Base-by-base conservation (phyloP, 2,329 filamentous ascomycete species). In the Madurella fahalii region DNA sequence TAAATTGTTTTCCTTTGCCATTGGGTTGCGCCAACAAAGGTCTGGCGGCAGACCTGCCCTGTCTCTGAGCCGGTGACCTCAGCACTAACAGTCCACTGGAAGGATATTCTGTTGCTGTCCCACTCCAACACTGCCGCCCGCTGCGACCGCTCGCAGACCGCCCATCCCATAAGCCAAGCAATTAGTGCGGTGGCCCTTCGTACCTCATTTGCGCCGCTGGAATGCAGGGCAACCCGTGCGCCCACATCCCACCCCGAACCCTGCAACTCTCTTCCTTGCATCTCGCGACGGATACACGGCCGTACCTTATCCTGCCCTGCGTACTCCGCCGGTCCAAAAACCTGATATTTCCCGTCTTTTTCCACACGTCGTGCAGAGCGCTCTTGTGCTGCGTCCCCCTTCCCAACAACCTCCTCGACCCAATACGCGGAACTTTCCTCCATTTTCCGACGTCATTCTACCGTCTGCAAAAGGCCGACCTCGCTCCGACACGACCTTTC, bases 291-390 rank as follows among this genome's bases (percentile, higher is more conserved):
- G 34, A 25, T 31, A 42, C 51, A 57, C 41, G 45, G 25, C 25
- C 25, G 25, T 25, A 48, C 54, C 54, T 53, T 37, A 51, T 53
- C 49, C 50, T 51, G 40, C 50, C 53, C 54, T 48, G 50, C 41
- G 32, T 47, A 53, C 60, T 61, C 59, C 59, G 59, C 59, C 32
- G 47, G 25, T 48, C 55, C 32, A 54, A 63, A 60, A 64, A 60
- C 62, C 60, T 64, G 60, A 61, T 62, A 61, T 62, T 62, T 58
- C 54, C 60, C 58, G 56, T 56, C 47, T 46, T 42, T 51, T 52
- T 44, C 49, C 31, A 15, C 25, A 34, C 37, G 46, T 34, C 45
- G 47, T 46, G 11, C 43, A n/a, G 12, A 50, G 30, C 32, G 32
- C 40, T 42, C 50, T 45, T 50, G 39, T 45, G 20, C 47, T 54